phyloP scores from a whole-genome alignment of 441 rosid genomes.

The Theobroma grandiflorum region DNA sequence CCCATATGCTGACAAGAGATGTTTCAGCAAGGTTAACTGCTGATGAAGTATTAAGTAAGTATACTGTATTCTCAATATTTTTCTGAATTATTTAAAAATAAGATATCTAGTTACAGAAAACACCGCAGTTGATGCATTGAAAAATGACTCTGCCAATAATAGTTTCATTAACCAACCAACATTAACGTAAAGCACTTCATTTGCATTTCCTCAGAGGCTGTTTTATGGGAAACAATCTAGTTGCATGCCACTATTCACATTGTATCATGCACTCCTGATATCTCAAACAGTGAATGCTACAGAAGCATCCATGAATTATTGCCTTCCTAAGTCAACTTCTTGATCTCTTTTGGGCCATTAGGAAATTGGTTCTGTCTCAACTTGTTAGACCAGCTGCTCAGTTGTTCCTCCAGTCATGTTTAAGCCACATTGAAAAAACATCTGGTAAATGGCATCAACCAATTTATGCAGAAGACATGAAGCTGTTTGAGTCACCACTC shows the following conservation, averaged over 20 bases:
- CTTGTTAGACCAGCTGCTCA: background rate
- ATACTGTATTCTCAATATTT: background rate
- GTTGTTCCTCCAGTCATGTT: background rate
- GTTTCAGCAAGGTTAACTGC: constrained; percentile 28
- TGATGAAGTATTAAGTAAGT: constrained; percentile 28
- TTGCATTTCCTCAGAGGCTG: background rate
- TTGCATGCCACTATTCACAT: background rate
- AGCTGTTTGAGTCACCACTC: background rate
- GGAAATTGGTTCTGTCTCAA: background rate
- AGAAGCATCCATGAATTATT: background rate
- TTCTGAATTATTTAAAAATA: background rate
- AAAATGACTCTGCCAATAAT: background rate
- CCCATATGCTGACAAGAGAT: constrained; percentile 26
- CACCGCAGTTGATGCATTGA: background rate
- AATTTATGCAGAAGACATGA: background rate
- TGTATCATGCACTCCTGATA: background rate
- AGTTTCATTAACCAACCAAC: background rate
- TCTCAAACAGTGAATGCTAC: background rate
- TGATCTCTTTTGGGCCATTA: background rate
- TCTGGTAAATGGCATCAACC: background rate
- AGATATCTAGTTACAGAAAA: background rate
- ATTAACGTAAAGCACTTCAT: background rate
- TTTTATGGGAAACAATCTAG: background rate
- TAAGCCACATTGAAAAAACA: background rate
- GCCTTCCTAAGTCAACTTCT: background rate